These are phyloP conservation scores for Protea cynaroides DNA, from an alignment of 164 flowering plant genomes.

Conservation along the genomic window DNA sequence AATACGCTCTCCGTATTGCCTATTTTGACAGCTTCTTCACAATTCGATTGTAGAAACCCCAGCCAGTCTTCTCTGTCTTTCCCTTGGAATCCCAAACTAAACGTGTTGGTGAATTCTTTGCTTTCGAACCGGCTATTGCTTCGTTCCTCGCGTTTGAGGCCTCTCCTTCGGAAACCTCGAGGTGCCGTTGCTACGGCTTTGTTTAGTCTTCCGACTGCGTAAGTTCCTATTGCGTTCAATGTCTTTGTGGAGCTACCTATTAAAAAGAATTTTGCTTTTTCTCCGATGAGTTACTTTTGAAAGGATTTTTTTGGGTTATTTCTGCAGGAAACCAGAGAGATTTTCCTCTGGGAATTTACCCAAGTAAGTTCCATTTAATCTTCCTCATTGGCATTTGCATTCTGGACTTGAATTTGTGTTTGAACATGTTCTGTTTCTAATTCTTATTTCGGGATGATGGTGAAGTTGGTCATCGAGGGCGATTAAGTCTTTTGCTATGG, in stretches of 20 bases:
- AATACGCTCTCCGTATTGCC: constrained; percentile 4
- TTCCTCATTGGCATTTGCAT: background rate
- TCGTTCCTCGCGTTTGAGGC: constrained; percentile 6
- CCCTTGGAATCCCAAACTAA: constrained; percentile 7
- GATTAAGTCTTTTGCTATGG: constrained; percentile 44
- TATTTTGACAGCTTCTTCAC: constrained; percentile 14
- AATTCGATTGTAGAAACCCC: constrained; percentile 3
- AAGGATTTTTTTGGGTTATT: background rate
- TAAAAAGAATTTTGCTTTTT: too few relatives aligned
- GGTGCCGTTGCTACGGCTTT: constrained; percentile 16
- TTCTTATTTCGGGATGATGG: background rate
- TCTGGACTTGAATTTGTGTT: background rate
- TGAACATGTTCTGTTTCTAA: background rate
- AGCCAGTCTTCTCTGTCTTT: constrained; percentile 8
- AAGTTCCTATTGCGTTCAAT: constrained; percentile 12
- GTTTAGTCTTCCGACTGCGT: constrained; percentile 39
- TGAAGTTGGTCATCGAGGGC: constrained; percentile 38
- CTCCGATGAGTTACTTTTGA: too few relatives aligned
- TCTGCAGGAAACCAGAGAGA: constrained; percentile 46
- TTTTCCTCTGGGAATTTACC: constrained; percentile 36
- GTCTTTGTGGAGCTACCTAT: background rate
- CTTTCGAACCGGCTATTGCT: constrained; percentile 24
- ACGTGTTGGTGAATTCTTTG: constrained; percentile 17
- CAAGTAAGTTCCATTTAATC: constrained; percentile 33
- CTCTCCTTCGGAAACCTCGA: constrained; percentile 14